Evolutionary conservation across 2,329 filamentous ascomycete genomes (phyloP).

Genomic region (Emericellopsis cladophorae): DNA sequence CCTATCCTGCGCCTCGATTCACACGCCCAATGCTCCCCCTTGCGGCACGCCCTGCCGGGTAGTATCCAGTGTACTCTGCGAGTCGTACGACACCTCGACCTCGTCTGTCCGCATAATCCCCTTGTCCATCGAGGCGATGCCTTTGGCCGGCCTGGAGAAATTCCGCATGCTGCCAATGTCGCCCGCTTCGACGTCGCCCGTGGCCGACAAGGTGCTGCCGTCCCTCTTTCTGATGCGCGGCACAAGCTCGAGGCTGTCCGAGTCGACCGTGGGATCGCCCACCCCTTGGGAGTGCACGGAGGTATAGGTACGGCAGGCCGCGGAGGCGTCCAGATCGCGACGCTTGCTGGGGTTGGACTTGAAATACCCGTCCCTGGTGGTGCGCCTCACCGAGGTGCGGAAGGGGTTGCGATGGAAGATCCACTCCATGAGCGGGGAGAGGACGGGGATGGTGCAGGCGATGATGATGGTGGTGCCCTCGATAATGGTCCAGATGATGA

Average conservation of each 20-base stretch:
- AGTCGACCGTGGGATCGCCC: neutral
- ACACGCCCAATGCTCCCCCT: too few species aligned
- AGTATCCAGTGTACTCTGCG: neutral
- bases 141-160: neutral
- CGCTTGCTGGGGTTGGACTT: neutral
- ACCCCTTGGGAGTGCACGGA: neutral
- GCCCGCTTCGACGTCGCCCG: neutral
- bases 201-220: too few species aligned
- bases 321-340: neutral
- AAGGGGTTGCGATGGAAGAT: conserved; percentile 5
- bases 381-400: neutral
- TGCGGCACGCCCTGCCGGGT: neutral
- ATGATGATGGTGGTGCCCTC: conserved; percentile 3
- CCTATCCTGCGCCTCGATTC: too few species aligned
- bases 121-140: neutral
- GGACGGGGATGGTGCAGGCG: conserved; percentile 3
- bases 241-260: neutral
- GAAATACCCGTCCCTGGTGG: neutral
- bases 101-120: neutral
- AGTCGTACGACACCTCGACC: neutral
- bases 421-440: conserved; percentile 7
- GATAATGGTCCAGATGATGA: neutral
- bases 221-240: neutral
- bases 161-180: neutral
- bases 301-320: neutral